Base-by-base conservation (phyloP, 371 early-diverging fungal species). In the Fennellomyces sp. region DNA sequence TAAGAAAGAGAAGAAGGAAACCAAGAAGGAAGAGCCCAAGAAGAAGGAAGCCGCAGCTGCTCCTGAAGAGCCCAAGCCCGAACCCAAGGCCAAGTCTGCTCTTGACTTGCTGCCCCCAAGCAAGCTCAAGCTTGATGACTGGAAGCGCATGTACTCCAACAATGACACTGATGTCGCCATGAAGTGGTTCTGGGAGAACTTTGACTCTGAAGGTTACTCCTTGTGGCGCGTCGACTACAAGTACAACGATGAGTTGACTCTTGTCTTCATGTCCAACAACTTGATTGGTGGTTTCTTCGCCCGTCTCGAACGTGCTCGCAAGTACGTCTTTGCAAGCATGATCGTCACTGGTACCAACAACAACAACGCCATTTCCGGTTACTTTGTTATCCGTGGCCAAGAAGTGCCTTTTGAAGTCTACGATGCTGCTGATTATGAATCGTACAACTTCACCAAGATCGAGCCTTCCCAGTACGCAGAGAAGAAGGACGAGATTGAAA, bases 101-200 rank as follows among this genome's bases (percentile, higher is more conserved):
- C 80, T 95, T 66, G 96, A 97, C 69, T 77, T 88, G 63, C 84
- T 96, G 72, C 95, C 96, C 63, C 86, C 89, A 56, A 89, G 94
- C 71, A 67, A 78, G 66, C 88, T 96, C 79, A 72, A 80, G 69
- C 67, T 96, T 59, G 96, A 97, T 61, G 91, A 89, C 66, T 97
- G 96, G 97, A 96, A 97, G 89, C 90, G 96, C 60, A 87, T 91
- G 80, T 97, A 97, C 90, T 94, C 94, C 56, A 97, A 97, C 92
- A 94, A 95, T 79, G 92, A 95, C 60, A 88, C 90, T 64, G 93
- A 94, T 61, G 86, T 80, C 54, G 94, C 96, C 66, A 82, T 91
- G 81, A 82, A 95, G 82, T 97, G 91, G 91, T 92, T 97, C 84
- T 95, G 95, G 95, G 82, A 91, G 77, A 65, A 95, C 86, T 91